Conservation (phyloP, 1,284 basidiomycete species). For the Leccinum fallax region DNA sequence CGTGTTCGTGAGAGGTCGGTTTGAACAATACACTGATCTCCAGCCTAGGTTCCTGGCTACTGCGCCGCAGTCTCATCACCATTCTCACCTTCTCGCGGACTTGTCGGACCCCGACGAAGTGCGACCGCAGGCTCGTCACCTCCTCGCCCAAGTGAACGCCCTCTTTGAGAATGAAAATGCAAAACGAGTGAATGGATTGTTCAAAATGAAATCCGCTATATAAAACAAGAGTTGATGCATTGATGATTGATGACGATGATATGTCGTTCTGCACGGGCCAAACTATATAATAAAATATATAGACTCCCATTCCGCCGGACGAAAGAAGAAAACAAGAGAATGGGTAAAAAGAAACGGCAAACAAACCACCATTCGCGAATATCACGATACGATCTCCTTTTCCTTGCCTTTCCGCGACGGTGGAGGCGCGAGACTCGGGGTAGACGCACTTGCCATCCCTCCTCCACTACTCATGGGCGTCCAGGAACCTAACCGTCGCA, state of each 20-base stretch:
- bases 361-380: not conserved
- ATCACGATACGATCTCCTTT: conserved; percentile 40
- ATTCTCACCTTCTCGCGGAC: conserved; percentile 10
- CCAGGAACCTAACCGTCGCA: conserved; percentile 53
- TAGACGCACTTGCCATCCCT: conserved; percentile 55
- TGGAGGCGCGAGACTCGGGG: conserved; percentile 41
- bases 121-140: not conserved
- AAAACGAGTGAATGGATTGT: conserved; percentile 21
- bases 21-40: too few species aligned
- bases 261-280: not conserved
- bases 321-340: not conserved
- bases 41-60: too few species aligned
- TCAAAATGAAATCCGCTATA: conserved; percentile 17
- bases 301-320: too few species aligned
- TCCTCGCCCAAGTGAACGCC: not conserved
- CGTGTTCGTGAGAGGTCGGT: too few species aligned
- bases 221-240: conserved; percentile 7
- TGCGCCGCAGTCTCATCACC: too few species aligned
- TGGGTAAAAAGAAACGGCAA: not conserved
- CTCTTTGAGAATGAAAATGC: conserved; percentile 1
- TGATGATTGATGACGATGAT: conserved; percentile 2
- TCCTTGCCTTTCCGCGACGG: conserved; percentile 51
- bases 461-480: conserved; percentile 37
- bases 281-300: not conserved
- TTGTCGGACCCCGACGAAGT: conserved; percentile 7